Base-by-base conservation (phyloP, 202 grass and related monocot genomes). In the Zizania palustris region DNA sequence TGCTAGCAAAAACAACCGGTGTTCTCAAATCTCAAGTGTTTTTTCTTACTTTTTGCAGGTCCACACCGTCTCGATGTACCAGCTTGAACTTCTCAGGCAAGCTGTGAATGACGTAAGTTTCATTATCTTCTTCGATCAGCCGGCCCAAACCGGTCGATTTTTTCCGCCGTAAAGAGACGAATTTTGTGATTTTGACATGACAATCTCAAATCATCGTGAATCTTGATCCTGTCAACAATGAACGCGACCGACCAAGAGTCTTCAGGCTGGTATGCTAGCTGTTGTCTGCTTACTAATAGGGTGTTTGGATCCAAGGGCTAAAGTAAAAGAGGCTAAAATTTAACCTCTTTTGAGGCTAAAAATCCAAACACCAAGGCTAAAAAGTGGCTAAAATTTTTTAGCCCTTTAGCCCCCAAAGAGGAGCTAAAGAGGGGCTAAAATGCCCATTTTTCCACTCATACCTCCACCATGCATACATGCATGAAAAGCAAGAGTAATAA, bases 31-130 rank as follows among this genome's bases (percentile, higher is more conserved):
- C 14, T 15, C 5, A n/a, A 28, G 37, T 22, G 1, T 54, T 34
- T 14, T 4, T 1, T 42, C 2, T 74, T 14, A 66, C 46, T 28
- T 50, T 71, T 37, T 39, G 73, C 85, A 93, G 91, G 75, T 88
- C 41, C 72, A 60, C 11, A 82, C 80, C 5, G 92, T 91, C 55
- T 87, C 88, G 3, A 67, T 12, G 50, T 7, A 82, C 33, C 92
- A 95, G 46, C 34, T 96, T 11, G 16, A 72, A 9, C 74, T 87
- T 69, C 83, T 96, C 13, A 73, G 76, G 81, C 60, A 77, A 37
- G 92, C 92, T 36, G 88, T 91, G 11, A 62, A 91, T 7, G 83
- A 89, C 20, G 88, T 96, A 57, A 94, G 88, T 61, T 7, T 39
- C 28, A 28, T 38, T 7, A 3, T 45, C 60, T 33, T 42, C 40